These are phyloP conservation scores for Jamesozyma piceae DNA, from an alignment of 805 yeast genomes.

Conservation along the genomic window DNA sequence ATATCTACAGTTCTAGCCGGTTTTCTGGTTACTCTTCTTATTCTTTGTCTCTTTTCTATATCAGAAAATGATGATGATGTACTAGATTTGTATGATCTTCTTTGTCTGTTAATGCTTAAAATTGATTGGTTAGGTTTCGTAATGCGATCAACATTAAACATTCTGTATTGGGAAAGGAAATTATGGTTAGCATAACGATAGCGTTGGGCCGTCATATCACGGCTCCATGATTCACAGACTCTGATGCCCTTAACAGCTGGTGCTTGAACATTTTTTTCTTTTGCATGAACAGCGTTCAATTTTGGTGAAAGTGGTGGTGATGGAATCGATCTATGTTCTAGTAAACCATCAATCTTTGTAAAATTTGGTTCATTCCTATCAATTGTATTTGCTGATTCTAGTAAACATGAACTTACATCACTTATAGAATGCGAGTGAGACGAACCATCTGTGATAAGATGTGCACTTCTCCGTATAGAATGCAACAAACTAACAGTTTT, in stretches of 20 bases:
- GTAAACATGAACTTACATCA: background rate
- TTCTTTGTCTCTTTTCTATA: constrained; percentile 2
- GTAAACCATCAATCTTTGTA: constrained; percentile 2
- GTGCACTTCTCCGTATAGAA: background rate
- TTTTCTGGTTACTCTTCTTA: constrained; percentile 2
- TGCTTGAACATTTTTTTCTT: constrained; percentile 2
- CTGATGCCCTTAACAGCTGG: constrained; percentile 6
- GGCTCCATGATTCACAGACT: constrained; percentile 18
- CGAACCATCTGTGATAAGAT: background rate
- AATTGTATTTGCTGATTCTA: background rate
- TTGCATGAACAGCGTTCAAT: background rate
- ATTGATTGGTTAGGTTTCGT: background rate
- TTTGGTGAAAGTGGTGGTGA: constrained; percentile 30
- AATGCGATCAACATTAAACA: constrained; percentile 6
- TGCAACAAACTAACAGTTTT: background rate
- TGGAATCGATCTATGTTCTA: constrained; percentile 22
- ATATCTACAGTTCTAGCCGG: background rate
- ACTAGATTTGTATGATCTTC: background rate
- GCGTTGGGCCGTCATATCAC: constrained; percentile 8
- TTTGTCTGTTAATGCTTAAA: background rate
- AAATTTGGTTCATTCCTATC: background rate
- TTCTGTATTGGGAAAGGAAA: constrained; percentile 21
- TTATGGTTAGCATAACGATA: constrained; percentile 13
- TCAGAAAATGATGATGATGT: constrained; percentile 1
- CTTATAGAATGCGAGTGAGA: background rate